Evolutionary conservation across 1,284 basidiomycete genomes (phyloP), one percentile per base, ranked within the genome.

Genomic region (Naganishia albida): DNA sequence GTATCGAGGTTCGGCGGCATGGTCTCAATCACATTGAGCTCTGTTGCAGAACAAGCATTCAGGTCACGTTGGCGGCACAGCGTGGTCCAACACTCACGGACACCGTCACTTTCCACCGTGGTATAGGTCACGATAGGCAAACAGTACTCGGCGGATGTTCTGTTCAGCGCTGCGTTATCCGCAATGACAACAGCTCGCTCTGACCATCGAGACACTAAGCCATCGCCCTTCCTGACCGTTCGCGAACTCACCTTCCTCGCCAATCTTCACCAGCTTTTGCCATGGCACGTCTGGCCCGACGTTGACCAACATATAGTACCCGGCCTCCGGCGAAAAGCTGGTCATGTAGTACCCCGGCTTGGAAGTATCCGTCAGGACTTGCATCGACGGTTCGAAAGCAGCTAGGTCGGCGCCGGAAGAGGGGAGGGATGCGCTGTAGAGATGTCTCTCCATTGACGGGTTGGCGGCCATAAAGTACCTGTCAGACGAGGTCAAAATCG

Each of bases 1-100:
- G 90, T 86, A 73, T 99, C 95, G 85, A 98, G 90, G 69, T 86
- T 84, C 6, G 92, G 91, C 18, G 95, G 95, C 16, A 92, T 85
- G 69, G 95, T 85, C 80, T 97, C 94, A 71, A 89, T 84, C 62
- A 90, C 88, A 76, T 94, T 95, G 57, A 95, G 82, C 73, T 90
- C 90, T 88, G 71, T n/a, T n/a, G n/a, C n/a, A 10, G 40, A 23
- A 62, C 7, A 26, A 23, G 66, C 12, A 68, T 7, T 16, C 25
- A 20, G 2, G 15, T 13, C 49, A 23, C 23, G 12, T 25, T 44
- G 16, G n/a, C 15, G 26, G 28, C 34, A 10, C 4, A 10, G 34
- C 34, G 34, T 16, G 26, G 63, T 42, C 59, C 30, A 48, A n/a
- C 20, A 75, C 83, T 70, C 70, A 92, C 90, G 88, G 74, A 87